Base-by-base conservation (phyloP, 345 rosid species). In the Populus euphratica region DNA sequence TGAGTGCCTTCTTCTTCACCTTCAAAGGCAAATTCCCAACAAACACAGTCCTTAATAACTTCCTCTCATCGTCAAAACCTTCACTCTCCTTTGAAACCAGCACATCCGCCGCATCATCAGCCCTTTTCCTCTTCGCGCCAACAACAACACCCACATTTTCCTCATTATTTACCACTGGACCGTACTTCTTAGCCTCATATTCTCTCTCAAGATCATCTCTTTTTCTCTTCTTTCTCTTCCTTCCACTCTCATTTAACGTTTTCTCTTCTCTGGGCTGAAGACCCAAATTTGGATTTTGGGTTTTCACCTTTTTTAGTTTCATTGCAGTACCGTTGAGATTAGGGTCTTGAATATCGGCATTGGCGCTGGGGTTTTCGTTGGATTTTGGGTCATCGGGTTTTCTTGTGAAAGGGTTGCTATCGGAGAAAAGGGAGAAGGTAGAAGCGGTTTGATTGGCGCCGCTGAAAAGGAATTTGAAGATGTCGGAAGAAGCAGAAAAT, bases 31-130 rank as follows among this genome's bases (percentile, higher is more conserved):
- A 80, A 77, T 96, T 96, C 75, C 99, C 99, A 23, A 92, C 91
- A 90, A 94, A 96, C 50, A 96, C 91, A 44, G 99, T 96, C 87
- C 97, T 92, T 81, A 89, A 80, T 54, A 96, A 89, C 93, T 92
- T 96, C 49, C 73, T 85, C 76, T 96, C 98, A 59, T 94, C 98
- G 65, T 96, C 99, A 76, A 92, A 96, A 0, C 97, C 96, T 80
- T 90, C 85, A 27, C 36, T 56, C 2, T 78, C 97, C 52, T 87
- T 88, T 1, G 86, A 80, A 70, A 82, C 86, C 89, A 87, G 52
- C 59, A 82, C 44, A 69, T 87, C 91, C 11, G 70, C 87, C 2
- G 73, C 88, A 73, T 87, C 87, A 69, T 90, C 97, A 13, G 83
- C 79, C 81, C 89, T 89, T 83, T 94, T 96, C 91, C 95, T 90